A percentile compares a stretch with the other conserved stretches of the same genome.
Evolutionary conservation across 345 rosid genomes (phyloP).

Genomic region (Populus tremula): DNA sequence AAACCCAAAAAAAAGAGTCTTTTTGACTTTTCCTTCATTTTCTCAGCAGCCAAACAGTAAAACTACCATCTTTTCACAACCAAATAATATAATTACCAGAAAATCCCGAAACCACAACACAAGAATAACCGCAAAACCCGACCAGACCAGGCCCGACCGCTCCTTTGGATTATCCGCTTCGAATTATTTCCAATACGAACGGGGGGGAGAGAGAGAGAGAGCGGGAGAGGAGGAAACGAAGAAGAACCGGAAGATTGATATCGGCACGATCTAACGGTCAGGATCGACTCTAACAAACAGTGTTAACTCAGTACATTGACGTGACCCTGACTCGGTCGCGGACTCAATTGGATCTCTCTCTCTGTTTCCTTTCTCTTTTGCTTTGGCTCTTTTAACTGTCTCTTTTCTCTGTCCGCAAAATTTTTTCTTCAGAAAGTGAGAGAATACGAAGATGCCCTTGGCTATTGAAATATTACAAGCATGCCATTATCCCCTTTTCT

Average conservation of each 20-base stretch:
- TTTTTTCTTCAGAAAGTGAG: not conserved
- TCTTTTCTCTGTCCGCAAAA: conserved; percentile 25
- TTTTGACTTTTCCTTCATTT: not conserved
- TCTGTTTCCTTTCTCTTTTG: conserved; percentile 21
- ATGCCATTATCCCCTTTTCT: not conserved
- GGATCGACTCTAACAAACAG: conserved; percentile 20
- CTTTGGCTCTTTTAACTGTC: not conserved
- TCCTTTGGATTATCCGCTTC: not conserved
- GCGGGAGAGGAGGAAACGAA: conserved; percentile 1
- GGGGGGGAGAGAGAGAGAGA: not conserved
- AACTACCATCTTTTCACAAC: not conserved
- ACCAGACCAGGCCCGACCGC: conserved; percentile 17
- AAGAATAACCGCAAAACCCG: not conserved
- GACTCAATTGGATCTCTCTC: conserved; percentile 47
- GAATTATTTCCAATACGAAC: not conserved
- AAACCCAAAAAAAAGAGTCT: not conserved
- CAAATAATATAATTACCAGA: conserved; percentile 12
- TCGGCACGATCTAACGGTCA: conserved; percentile 26
- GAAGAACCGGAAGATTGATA: conserved; percentile 25
- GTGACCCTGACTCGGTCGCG: conserved; percentile 30
- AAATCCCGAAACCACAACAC: not conserved
- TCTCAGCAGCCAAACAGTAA: conserved; percentile 22
- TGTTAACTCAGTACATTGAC: conserved; percentile 19
- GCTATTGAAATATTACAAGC: not conserved
- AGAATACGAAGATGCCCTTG: not conserved